Evolutionary conservation across 768 basidiomycete species (phyloP).

Genomic region (Auricularia auricula-judae): DNA sequence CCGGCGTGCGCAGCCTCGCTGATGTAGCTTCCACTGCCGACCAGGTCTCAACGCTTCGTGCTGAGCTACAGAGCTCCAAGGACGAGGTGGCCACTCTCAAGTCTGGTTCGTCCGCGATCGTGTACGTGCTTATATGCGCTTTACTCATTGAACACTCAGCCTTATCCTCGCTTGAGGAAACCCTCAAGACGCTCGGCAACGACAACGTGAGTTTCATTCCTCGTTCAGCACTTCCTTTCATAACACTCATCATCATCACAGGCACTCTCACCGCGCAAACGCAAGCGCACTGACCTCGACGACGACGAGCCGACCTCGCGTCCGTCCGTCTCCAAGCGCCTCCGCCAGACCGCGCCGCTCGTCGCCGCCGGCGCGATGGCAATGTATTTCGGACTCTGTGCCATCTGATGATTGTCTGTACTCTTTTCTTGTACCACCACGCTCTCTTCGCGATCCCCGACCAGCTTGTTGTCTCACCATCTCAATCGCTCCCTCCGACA

Average conservation of each 20-base stretch:
- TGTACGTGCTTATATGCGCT: too few relatives aligned
- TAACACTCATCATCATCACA: too few relatives aligned
- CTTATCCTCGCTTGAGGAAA: too few relatives aligned
- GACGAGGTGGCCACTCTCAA: background rate
- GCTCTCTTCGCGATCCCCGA: background rate
- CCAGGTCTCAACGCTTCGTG: background rate
- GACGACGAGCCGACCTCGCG: background rate
- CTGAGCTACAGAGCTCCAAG: background rate
- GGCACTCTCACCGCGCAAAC: background rate
- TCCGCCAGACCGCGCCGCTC: background rate
- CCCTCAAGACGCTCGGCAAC: too few relatives aligned
- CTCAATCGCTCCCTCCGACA: too few relatives aligned
- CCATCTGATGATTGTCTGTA: background rate
- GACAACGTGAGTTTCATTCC: background rate
- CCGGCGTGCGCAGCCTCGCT: background rate
- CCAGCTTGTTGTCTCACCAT: too few relatives aligned
- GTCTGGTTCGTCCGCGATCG: background rate
- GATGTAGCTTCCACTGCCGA: background rate
- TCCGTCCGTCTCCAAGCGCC: background rate
- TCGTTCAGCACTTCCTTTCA: background rate
- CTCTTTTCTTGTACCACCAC: background rate
- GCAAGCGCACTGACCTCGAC: background rate
- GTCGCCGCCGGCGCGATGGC: background rate
- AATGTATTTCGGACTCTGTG: background rate
- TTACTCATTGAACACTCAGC: too few relatives aligned